Conservation (phyloP, 768 basidiomycete genomes). For the Stropharia rugosoannulata region DNA sequence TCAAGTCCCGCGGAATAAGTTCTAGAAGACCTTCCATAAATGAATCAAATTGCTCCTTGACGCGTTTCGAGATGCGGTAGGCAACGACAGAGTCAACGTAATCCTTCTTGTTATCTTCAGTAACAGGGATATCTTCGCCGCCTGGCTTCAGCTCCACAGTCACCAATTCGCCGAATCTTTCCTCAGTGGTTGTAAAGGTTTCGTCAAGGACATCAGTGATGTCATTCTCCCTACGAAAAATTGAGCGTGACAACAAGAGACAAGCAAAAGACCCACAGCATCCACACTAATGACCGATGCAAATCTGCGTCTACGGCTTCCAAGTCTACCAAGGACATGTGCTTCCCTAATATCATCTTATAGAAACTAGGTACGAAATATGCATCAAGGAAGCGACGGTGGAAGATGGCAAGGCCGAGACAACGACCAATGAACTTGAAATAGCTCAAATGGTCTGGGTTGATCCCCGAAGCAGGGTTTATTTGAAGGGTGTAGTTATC, state of each 20-base stretch:
- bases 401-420: conserved; percentile 75
- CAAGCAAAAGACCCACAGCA: conserved; percentile 53
- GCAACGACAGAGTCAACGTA: conserved; percentile 78
- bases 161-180: conserved; percentile 72
- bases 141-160: conserved; percentile 64
- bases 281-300: conserved; percentile 68
- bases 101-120: conserved; percentile 75
- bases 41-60: conserved; percentile 81
- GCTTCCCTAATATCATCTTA: conserved; percentile 72
- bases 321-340: conserved; percentile 58
- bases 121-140: conserved; percentile 62
- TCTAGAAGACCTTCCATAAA: conserved; percentile 88
- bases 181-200: conserved; percentile 69
- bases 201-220: conserved; percentile 76
- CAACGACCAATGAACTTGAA: conserved; percentile 81
- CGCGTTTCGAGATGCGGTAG: conserved; percentile 80
- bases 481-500: conserved; percentile 84
- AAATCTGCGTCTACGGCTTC: conserved; percentile 71
- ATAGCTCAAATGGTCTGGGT: conserved; percentile 76
- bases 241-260: not conserved
- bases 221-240: conserved; percentile 58
- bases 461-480: conserved; percentile 73
- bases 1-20: conserved; percentile 77
- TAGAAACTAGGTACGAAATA: conserved; percentile 82
- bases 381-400: conserved; percentile 74